These are phyloP conservation scores for Fagus crenata DNA, from an alignment of 306 rosid species.

Conservation along the genomic window DNA sequence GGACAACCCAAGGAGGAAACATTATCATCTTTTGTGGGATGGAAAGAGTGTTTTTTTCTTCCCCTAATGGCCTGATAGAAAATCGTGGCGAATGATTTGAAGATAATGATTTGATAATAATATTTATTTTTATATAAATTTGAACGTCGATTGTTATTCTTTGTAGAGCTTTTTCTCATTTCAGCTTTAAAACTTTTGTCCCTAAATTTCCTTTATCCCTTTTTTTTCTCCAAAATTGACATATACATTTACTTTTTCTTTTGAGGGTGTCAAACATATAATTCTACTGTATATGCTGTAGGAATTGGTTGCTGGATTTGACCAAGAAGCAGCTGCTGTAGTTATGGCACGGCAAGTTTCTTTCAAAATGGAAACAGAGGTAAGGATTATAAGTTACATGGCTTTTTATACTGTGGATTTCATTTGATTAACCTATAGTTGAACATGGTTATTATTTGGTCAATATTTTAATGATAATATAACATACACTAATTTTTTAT, in stretches of 20 bases:
- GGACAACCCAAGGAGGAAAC: no score
- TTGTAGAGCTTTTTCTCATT: background rate
- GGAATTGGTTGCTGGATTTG: slow-evolving; percentile 98
- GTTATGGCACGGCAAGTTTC: slow-evolving; percentile 97
- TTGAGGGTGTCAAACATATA: slow-evolving; percentile 1
- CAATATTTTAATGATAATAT: background rate
- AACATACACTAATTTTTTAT: background rate
- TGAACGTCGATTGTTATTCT: background rate
- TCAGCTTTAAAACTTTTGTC: background rate
- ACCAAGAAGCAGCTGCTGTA: slow-evolving; percentile 99
- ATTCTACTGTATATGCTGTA: slow-evolving; percentile 28
- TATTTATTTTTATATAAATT: background rate
- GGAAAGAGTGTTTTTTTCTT: background rate
- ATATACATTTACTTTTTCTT: background rate
- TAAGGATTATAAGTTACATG: slow-evolving; percentile 27
- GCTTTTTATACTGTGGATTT: slow-evolving; percentile 14
- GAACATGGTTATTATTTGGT: background rate
- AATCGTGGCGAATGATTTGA: background rate
- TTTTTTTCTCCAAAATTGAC: background rate
- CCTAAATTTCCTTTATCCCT: background rate
- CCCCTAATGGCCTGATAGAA: background rate
- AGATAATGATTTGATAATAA: background rate
- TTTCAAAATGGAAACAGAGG: slow-evolving; percentile 98
- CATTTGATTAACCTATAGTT: background rate
- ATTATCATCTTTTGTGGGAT: no score